Base-by-base conservation (phyloP, 2,329 filamentous ascomycete genomes). In the Fusarium redolens region DNA sequence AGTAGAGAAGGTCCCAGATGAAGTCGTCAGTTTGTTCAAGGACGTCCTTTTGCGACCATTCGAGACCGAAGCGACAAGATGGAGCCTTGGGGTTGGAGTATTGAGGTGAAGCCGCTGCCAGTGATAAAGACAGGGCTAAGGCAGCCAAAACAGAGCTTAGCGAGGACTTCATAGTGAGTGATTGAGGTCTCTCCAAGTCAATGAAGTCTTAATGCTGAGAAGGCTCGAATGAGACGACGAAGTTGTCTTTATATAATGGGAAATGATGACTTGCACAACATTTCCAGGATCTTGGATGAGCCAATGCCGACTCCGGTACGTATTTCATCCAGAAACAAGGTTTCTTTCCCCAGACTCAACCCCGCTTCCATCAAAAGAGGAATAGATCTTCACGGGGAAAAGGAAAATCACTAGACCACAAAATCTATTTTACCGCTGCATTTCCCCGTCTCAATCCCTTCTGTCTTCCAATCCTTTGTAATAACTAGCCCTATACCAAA, bases 1-100 rank as follows among this genome's bases (percentile, higher is more conserved):
- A 85, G 69, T 81, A 84, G 18, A 85, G 65, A 20, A 84, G 66
- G 54, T 84, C 79, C 69, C 77, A 79, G 31, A 80, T 75, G 33
- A 84, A 84, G 4, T 76, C 72, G 14, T 78, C 71, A 0, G 81
- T 71, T 11, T 78, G 65, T 17, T 72, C 57, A 8, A 83, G 68
- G 11, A 81, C 74, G 12, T 80, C 67, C 2, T 78, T 57, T 17
- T 79, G 77, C 0, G 79, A 74, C 79, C 79, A 81, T 10, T 80
- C 60, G 1, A 74, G 62, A 1, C 74, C 79, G 55, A 81, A 80
- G 2, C 79, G 77, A 40, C 79, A 81, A 4, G 81, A 73, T 13
- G 81, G 73, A 5, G 72, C 35, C n/a, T 77, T 69, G 7, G 47
- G 1, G 8, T 33, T 33, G n/a, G 57, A 33, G n/a, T 60, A 60